Evolutionary conservation across 1,284 basidiomycete species (phyloP).

Genomic region (Cutaneotrichosporon arboriforme): DNA sequence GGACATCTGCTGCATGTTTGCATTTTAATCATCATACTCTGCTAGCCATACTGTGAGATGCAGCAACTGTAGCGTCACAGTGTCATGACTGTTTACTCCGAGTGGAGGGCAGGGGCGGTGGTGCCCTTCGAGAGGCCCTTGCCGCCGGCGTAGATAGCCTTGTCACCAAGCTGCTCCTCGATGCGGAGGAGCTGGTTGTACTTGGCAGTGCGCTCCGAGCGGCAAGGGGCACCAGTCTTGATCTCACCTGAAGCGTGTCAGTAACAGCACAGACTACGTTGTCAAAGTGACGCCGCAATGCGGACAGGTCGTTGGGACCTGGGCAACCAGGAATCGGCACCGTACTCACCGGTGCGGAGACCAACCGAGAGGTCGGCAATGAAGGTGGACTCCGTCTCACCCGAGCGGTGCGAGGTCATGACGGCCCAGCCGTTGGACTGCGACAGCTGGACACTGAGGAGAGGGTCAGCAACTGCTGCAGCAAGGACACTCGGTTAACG

Average conservation of each 20-base stretch:
- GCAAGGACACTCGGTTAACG: slow-evolving; percentile 21
- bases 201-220: slow-evolving; percentile 24
- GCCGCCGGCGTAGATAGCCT: slow-evolving; percentile 67
- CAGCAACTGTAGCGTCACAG: too few relatives aligned
- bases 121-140: slow-evolving; percentile 73
- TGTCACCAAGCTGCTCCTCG: slow-evolving; percentile 70
- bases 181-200: slow-evolving; percentile 84
- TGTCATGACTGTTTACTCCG: slow-evolving; percentile 16
- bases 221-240: slow-evolving; percentile 13
- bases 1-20: too few relatives aligned
- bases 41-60: too few relatives aligned
- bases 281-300: too few relatives aligned
- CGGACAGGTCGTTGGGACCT: too few relatives aligned
- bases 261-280: background rate
- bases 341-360: slow-evolving; percentile 57
- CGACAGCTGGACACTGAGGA: slow-evolving; percentile 79
- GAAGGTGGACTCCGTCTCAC: slow-evolving; percentile 93
- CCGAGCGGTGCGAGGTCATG: slow-evolving; percentile 99
- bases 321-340: too few relatives aligned
- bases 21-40: too few relatives aligned
- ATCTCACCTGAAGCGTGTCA: slow-evolving; percentile 57
- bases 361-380: slow-evolving; percentile 96
- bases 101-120: slow-evolving; percentile 62
- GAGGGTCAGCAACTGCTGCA: background rate
- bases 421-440: slow-evolving; percentile 98